Conservation (phyloP, 805 yeast genomes). For the Saccharomyces jurei region DNA sequence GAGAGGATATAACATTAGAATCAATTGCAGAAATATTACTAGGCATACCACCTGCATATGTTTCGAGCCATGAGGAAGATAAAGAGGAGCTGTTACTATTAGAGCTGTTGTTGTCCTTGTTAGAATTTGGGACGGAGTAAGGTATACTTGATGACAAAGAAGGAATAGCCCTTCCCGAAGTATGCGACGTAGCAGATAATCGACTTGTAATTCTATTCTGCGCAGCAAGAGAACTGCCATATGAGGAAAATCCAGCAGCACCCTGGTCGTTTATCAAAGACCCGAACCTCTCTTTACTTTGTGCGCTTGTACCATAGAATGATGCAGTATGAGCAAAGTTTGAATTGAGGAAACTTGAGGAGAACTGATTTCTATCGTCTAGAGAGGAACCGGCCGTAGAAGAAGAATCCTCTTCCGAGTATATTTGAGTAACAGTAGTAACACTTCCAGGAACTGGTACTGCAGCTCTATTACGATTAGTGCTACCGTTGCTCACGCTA, state of each 20-base stretch:
- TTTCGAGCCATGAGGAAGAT: slow-evolving; percentile 31
- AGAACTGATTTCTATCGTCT: slow-evolving; percentile 9
- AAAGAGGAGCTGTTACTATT: slow-evolving; percentile 26
- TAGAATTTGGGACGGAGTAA: slow-evolving; percentile 65
- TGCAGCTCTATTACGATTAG: slow-evolving; percentile 8
- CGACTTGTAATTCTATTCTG: slow-evolving; percentile 9
- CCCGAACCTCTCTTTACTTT: slow-evolving; percentile 17
- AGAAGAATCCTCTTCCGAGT: slow-evolving; percentile 18
- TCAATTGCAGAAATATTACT: slow-evolving; percentile 35
- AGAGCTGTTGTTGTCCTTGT: slow-evolving; percentile 22
- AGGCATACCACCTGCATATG: slow-evolving; percentile 33
- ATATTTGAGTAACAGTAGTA: slow-evolving; percentile 25
- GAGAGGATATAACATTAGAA: slow-evolving; percentile 64
- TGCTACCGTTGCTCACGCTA: slow-evolving; percentile 2
- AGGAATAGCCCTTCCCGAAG: slow-evolving; percentile 20
- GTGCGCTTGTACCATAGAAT: slow-evolving; percentile 17
- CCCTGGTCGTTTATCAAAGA: slow-evolving; percentile 17
- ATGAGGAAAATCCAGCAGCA: slow-evolving; percentile 2
- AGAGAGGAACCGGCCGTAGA: slow-evolving; percentile 9
- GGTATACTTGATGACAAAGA: slow-evolving; percentile 58
- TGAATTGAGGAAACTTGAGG: slow-evolving; percentile 27
- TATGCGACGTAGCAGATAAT: slow-evolving; percentile 8
- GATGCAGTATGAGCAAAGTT: slow-evolving; percentile 33
- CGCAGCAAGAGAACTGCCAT: slow-evolving; percentile 5
- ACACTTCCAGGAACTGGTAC: slow-evolving; percentile 19